Base-by-base conservation (phyloP, 768 basidiomycete genomes). In the Phylloporus arenicola region DNA sequence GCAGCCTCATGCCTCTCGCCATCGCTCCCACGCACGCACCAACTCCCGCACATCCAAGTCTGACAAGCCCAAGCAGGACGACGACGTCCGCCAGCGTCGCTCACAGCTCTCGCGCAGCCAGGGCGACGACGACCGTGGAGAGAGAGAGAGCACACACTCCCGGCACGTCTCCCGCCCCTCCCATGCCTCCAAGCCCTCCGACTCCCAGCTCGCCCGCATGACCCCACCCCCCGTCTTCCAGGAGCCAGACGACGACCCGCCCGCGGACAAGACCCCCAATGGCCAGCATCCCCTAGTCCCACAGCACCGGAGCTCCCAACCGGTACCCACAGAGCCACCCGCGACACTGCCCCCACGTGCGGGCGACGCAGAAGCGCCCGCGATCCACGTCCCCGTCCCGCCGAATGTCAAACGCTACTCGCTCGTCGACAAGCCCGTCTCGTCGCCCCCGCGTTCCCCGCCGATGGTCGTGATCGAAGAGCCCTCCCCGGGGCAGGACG, bases 391-490 rank as follows among this genome's bases (percentile, higher is more conserved):
- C 0, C 56, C 45, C 4, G 82, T 84, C 11, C 89, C 88, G 6
- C 68, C 86, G 6, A 79, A 72, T 47, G 80, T 91, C 37, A 88
- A 85, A 61, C 81, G 89, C 8, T 92, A 86, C 62, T 88, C 90
- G 2, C 74, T 92, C 17, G 79, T 84, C 17, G 89, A 92, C 58
- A 82, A 76, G 46, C 89, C 88, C 16, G 59, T 82, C 25, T 64
- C 66, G 12, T 53, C 68, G 1, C 68, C 73, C 13, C 70, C 73
- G 9, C 59, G 66, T 5, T 60, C 75, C 1, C 79, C 80, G 0
- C 65, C 75, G 13, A 72, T 83, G 11, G 71, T 85, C 5, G 61
- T 88, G 48, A 60, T 68, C 48, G 68, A 70, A 35, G 65, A 68
- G 10, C 50, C 64, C 35, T 51, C 64, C 30, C 48, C 49, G 8